Base-by-base conservation (phyloP, 108 stramenopile genomes). In the Nitzschia palea region DNA sequence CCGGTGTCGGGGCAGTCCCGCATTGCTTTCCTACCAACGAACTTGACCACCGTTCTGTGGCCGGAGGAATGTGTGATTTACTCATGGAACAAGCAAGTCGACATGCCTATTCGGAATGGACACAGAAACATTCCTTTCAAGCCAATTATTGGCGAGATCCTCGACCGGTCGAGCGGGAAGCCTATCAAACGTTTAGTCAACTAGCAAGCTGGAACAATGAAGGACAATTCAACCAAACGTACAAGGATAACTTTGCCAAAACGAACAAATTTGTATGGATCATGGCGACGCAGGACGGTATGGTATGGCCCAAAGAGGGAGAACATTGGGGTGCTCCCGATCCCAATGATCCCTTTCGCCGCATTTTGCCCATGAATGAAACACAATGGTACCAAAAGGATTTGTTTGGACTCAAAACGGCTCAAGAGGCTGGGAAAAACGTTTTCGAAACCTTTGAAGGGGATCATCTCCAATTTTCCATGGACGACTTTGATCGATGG, bases 251-350 rank as follows among this genome's bases (percentile, higher is more conserved):
- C 47, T 93, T 59, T 56, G 63, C 65, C 32, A 80, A 68, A 55
- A 83, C 85, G 12, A 37, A 67, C 10, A 71, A 76, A 48, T 84
- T 87, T 68, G 79, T 88, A 3, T 84, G 86, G 86, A 58, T 89
- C 62, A 30, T 80, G 66, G 91, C 85, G 15, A 73, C 62, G 10
- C 37, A 82, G 42, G 91, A 93, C 78, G 66, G 61, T n/a, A 74
- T 87, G 68, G 87, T 93, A 33, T 87, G 82, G 81, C 91, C 91
- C 44, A 65, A 70, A 34, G 86, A 89, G 67, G 86, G 87, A 43
- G 91, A 88, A 45, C 84, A 85, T 35, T 93, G 86, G 80, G 87
- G 84, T 12, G 80, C 77, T 31, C 80, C 83, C 2, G 80, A 89
- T 59, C 65, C 77, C 17, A 32, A 66, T 5, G 71, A 80, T 68